Base-by-base conservation (phyloP, 1,284 basidiomycete genomes). In the Sporisorium sorghi region DNA sequence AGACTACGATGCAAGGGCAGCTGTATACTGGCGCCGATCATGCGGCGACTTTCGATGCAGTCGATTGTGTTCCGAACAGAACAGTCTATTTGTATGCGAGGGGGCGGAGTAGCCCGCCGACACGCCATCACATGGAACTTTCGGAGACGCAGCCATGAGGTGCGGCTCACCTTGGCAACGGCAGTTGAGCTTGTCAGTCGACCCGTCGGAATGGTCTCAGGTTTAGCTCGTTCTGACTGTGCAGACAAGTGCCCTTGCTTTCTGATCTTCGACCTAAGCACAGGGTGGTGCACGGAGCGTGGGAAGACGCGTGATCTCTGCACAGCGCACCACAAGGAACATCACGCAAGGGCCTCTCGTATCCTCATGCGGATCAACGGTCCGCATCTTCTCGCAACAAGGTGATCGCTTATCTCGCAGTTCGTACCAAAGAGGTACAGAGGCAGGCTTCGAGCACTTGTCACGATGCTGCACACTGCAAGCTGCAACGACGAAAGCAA, bases 1-100 rank as follows among this genome's bases (percentile, higher is more conserved):
- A 28, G 26, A n/a, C 10, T 17, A 46, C 15, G 8, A 46, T 46
- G 44, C 44, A 46, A 46, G 44, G 44, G 44, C 26, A n/a, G 17
- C 44, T 58, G 56, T 40, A 50, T 23, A 26, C 15, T 46, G 3
- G 44, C 44, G 26, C 44, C 14, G 44, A n/a, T 28, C 26, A 46
- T 28, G 35, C n/a, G 8, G 5, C 12, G 17, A 5, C 35, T n/a
- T 7, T 11, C 4, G 8, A n/a, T 37, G 35, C 35, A 19, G 26
- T 19, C 44, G 17, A 46, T 10, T 28, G 12, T 15, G 24, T 44
- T 26, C 43, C 43, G 26, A 17, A n/a, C 35, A 30, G 21, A 6
- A 17, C 2, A 14, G 12, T 17, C 24, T 26, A n/a, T n/a, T n/a
- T n/a, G n/a, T n/a, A n/a, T 8, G 15, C 15, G 17, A 30, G 26